Base-by-base conservation (phyloP, 176 grass and related monocot species). In the Elaeis guineensis region DNA sequence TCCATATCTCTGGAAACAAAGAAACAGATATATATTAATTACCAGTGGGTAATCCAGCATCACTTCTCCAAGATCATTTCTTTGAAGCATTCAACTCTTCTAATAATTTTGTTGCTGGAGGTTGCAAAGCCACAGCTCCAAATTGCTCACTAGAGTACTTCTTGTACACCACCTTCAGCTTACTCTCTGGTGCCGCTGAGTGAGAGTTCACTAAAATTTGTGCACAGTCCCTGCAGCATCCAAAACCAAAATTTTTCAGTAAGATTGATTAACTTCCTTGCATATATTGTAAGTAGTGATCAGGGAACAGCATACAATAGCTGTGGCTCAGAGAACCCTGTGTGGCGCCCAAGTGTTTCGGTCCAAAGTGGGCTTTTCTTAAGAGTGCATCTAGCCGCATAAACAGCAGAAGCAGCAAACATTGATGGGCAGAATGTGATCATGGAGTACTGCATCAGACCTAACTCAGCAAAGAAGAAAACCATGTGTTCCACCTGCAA, bases 401-500 rank as follows among this genome's bases (percentile, higher is more conserved):
- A 97, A n/a, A 97, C 84, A 26, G 81, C 84, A 26, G 87, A 82
- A 15, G 93, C 93, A 50, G 93, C 87, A 26, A 97, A 25, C 78
- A 89, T 78, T 0, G 93, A 97, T 2, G 87, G 83, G 32, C 72
- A 74, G 56, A 57, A 82, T 7, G 18, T 79, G 22, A 85, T 77
- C 55, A 90, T 25, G 3, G 62, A 62, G 20, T 97, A 97, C 18
- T 97, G 93, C 81, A 97, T 78, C 49, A 97, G 48, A 2, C 74
- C 73, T 63, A 97, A 59, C 29, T 97, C 93, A 15, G 93, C 78
- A 9, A 91, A 97, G 78, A 97, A 97, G 64, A 83, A 98, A n/a
- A 89, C 69, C 79, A 86, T 85, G 19, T 89, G 77, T 49, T 93
- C 87, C 87, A 96, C 66, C 92, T 96, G 80, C 67, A 69, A 60